Evolutionary conservation across 306 rosid genomes (phyloP).

Genomic region (Heteromeles arbutifolia): DNA sequence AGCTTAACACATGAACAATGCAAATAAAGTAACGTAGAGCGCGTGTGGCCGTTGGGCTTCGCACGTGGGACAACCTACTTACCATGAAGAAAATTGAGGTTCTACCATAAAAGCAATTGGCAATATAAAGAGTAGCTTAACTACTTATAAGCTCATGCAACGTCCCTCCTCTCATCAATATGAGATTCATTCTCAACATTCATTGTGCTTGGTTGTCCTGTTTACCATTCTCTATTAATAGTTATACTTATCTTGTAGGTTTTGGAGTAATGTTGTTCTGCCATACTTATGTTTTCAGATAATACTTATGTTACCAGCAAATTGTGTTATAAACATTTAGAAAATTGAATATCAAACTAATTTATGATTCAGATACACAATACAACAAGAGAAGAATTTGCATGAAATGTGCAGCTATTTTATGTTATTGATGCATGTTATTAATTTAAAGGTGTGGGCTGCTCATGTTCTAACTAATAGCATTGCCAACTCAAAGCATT

Average conservation of each 20-base stretch:
- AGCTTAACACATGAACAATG: no score
- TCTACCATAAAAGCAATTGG: no score
- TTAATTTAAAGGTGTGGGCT: no score
- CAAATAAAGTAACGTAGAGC: no score
- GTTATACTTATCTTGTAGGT: background rate
- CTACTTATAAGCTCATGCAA: no score
- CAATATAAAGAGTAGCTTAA: no score
- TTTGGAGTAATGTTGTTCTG: background rate
- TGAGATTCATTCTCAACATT: background rate
- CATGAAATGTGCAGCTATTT: background rate
- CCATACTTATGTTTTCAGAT: background rate
- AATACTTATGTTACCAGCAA: no score
- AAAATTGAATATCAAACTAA: background rate
- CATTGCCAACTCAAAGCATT: conserved; percentile 13
- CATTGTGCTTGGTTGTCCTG: background rate
- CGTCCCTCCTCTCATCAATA: no score
- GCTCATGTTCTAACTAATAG: background rate
- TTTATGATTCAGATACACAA: background rate
- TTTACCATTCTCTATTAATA: background rate
- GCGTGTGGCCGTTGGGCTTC: no score
- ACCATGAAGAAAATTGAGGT: no score
- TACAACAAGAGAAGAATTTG: background rate
- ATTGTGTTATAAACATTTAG: background rate
- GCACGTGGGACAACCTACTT: no score
- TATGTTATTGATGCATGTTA: background rate